Evolutionary conservation across 495 filamentous ascomycete species (phyloP), one percentile per base, ranked within the genome.

Genomic region (Penicillium pancosmium): DNA sequence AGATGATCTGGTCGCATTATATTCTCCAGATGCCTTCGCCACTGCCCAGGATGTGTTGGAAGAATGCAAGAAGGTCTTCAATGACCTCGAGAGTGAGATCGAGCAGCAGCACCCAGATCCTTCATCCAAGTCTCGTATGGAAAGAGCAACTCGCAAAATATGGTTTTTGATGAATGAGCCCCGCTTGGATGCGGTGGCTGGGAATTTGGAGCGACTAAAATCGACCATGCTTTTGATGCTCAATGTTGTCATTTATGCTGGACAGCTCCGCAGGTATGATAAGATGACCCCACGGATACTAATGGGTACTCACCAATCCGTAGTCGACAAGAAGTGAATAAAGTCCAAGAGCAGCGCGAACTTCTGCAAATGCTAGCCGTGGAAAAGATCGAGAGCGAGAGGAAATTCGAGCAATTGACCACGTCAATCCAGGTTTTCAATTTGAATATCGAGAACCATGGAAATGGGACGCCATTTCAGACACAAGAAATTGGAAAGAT

Each of bases 51-150:
- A 53, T 1, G 51, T 53, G 12, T 41, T 53, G 19, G 16, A 25
- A 31, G 51, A 56, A 56, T 12, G 56, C 41, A 25, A 63, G 48
- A 7, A 63, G 59, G 12, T 50, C 54, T 49, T 63, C 57, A 8
- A 60, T 54, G 23, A 64, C 53, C 62, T 66, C 31, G 25, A 47
- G 6, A 21, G 34, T 18, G 23, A 16, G 38, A 41, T 35, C 16
- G 43, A 46, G 16, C 43, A 46, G 16, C 43, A 46, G n/a, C 43
- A 21, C 2, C 18, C 43, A 10, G 43, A 46, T 23, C 0, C 43
- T 9, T 46, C 43, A n/a, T 16, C 43, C 13, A 46, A 46, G 15
- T 46, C 43, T 21, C 43, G 43, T 5, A 16, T 46, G 18, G 43
- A 46, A 46, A 19, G 16, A 7, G 43, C 43, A 21, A 46, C 43